Base-by-base conservation (phyloP, 148 eudicot species). In the Rhododendron williamsianum region DNA sequence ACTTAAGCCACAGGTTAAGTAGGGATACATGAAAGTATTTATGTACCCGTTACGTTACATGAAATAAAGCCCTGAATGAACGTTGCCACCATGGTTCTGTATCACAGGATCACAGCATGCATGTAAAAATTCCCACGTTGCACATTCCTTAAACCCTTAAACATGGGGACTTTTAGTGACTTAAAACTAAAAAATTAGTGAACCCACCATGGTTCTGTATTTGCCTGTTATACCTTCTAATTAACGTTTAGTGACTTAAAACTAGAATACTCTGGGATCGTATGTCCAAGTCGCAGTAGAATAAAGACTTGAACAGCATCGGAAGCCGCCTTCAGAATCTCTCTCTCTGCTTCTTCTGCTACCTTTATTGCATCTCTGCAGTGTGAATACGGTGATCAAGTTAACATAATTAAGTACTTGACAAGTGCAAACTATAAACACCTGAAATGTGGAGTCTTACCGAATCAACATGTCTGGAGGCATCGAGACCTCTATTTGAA, bases 401-500 rank as follows among this genome's bases (percentile, higher is more conserved):
- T 4, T 15, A 35, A 48, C 23, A 76, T 27, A 71, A 12, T 9
- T 71, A 27, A 30, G 38, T 33, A 3, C 76, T 33, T 4, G 15
- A 30, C 36, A 52, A 12, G 49, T 15, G 11, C 51, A 72, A 41
- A 19, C 33, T 25, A 23, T 11, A 25, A 49, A 60, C 46, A 12
- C n/a, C n/a, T 58, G 43, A 43, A 8, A 71, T 0, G 2, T 5
- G 0, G n/a, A 60, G 13, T n/a, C 74, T 89, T 90, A 97, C 98
- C 95, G 90, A 74, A 95, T 89, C 74, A 86, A 86, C 10, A 88
- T 83, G 89, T 92, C 90, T 10, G 93, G 90, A 25, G 98, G 93
- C 99, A 95, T 95, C 48, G 99, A 95, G 56, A 97, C 99, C 88
- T 97, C 96, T 23, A 97, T 88, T 85, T 95, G 92, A 79, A 97